A percentile compares a stretch with the other conserved stretches of the same genome.
phyloP scores from a whole-genome alignment of 768 basidiomycete genomes.

The Suillus bovinus region DNA sequence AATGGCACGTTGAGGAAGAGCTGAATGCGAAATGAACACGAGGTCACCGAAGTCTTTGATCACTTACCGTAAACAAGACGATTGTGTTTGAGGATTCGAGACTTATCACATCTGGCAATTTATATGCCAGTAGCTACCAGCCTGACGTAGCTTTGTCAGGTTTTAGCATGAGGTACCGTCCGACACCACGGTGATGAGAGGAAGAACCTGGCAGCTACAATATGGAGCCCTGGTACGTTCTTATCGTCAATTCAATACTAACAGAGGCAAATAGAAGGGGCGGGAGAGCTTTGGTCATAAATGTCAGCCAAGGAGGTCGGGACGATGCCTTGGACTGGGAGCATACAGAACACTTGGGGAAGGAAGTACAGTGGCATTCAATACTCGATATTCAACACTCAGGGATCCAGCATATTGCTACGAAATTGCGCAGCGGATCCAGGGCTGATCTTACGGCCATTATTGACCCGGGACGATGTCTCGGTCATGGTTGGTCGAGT shows the following conservation, averaged over 20 bases:
- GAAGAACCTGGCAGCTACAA: neutral
- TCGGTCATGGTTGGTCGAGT: neutral
- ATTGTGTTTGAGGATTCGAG: neutral
- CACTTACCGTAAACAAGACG: neutral
- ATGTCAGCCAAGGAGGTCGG: neutral
- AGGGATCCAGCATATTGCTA: neutral
- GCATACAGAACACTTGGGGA: too few species aligned
- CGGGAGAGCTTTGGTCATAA: too few species aligned
- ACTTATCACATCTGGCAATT: neutral
- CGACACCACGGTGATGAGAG: too few species aligned
- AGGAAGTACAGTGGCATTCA: neutral
- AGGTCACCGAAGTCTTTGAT: neutral
- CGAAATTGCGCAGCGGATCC: neutral
- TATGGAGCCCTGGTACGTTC: neutral
- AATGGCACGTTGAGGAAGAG: neutral
- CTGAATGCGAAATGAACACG: neutral
- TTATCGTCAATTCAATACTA: neutral
- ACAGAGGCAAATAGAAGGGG: too few species aligned
- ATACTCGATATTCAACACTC: neutral
- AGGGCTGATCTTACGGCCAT: neutral
- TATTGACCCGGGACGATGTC: neutral
- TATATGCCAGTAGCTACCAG: neutral
- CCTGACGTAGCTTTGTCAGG: neutral
- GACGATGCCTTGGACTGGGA: too few species aligned
- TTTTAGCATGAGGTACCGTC: neutral